phyloP scores from a whole-genome alignment of 257 asterid species.

The Haberlea rhodopensis region DNA sequence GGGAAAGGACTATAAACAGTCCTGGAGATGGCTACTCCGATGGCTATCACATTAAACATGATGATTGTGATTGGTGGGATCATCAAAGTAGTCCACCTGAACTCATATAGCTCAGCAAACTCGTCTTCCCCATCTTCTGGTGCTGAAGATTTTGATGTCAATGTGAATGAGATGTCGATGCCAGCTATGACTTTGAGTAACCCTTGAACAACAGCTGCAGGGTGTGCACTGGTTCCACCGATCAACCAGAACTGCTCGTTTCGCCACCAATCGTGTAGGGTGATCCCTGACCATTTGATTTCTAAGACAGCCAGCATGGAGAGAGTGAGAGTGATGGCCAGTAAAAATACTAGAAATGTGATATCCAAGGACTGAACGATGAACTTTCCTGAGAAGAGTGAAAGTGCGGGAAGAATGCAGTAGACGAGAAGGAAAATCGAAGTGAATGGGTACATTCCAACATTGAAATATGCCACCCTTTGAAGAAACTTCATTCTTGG shows the following conservation, averaged over 20 bases:
- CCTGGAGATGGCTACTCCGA: constrained; percentile 65
- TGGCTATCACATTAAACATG: constrained; percentile 67
- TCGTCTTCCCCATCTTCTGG: constrained; percentile 75
- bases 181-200: constrained; percentile 83
- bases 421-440: constrained; percentile 77
- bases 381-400: constrained; percentile 84
- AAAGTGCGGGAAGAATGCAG: constrained; percentile 77
- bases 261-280: constrained; percentile 92
- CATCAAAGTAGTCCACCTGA: constrained; percentile 79
- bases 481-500: constrained; percentile 84
- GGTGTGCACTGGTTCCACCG: constrained; percentile 94
- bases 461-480: constrained; percentile 82
- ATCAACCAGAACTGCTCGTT: constrained; percentile 96
- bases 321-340: constrained; percentile 59
- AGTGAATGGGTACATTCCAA: constrained; percentile 86
- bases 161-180: constrained; percentile 72
- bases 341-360: constrained; percentile 53
- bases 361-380: constrained; percentile 71
- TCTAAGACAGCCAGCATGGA: constrained; percentile 79
- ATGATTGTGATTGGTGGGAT: constrained; percentile 80
- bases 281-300: constrained; percentile 83
- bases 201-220: constrained; percentile 86
- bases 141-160: constrained; percentile 71
- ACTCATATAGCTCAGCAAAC: constrained; percentile 78
- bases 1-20: constrained; percentile 79